A percentile compares a stretch with the other conserved stretches of the same genome.
Evolutionary conservation across 139 green algal species (phyloP).

Genomic region (Gonium pectorale): DNA sequence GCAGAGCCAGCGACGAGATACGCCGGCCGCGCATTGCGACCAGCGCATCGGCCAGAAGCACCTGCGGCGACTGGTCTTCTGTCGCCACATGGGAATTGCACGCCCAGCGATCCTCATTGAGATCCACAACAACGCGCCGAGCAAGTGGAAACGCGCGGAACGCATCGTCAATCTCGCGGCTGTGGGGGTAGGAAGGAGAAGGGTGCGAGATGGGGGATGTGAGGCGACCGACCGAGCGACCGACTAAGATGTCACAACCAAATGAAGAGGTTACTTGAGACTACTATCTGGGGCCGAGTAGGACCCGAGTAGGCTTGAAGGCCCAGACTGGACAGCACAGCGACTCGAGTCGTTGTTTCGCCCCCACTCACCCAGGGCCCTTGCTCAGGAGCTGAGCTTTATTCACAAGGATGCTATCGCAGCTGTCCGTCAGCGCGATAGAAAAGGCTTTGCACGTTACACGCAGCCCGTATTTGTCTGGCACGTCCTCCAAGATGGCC

Average conservation of each 20-base stretch:
- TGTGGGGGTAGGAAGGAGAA: not conserved
- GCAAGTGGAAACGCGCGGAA: conserved; percentile 14
- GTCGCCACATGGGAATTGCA: too few relatives aligned
- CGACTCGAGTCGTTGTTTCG: too few relatives aligned
- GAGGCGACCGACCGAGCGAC: too few relatives aligned
- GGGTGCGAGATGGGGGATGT: not conserved
- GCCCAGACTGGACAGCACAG: too few relatives aligned
- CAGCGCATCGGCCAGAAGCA: not conserved
- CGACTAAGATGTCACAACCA: too few relatives aligned
- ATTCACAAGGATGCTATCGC: not conserved
- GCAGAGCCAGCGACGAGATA: not conserved
- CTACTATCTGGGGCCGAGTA: too few relatives aligned
- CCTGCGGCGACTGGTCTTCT: too few relatives aligned
- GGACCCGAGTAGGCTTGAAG: too few relatives aligned
- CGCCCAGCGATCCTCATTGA: not conserved
- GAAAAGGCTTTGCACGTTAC: conserved; percentile 24
- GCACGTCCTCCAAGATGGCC: not conserved
- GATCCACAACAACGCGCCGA: not conserved
- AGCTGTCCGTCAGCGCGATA: not conserved
- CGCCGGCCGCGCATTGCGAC: not conserved
- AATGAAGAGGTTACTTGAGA: too few relatives aligned
- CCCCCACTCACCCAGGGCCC: too few relatives aligned
- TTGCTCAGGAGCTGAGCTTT: too few relatives aligned
- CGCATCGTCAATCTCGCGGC: not conserved
- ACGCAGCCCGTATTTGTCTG: not conserved